Conservation (phyloP, 163 green algal genomes). For the Picocystis sp. region DNA sequence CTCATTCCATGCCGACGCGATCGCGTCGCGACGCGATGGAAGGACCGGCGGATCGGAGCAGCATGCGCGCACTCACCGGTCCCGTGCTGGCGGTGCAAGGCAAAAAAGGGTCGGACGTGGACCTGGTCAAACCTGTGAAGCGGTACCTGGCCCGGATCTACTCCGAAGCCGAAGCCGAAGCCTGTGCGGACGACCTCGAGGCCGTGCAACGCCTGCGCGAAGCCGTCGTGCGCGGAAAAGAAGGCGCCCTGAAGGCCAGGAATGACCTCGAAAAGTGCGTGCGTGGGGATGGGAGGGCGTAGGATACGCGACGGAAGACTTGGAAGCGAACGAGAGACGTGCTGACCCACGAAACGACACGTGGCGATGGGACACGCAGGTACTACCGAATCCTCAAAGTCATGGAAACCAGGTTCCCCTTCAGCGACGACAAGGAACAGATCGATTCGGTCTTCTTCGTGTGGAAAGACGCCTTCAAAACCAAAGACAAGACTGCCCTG, state of each 20-base stretch:
- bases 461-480: constrained; percentile 58
- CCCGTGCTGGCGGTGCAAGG: constrained; percentile 53
- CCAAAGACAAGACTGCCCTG: constrained; percentile 18
- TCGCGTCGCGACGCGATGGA: too few relatives aligned
- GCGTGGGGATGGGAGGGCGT: background rate
- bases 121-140: constrained; percentile 48
- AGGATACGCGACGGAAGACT: background rate
- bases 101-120: constrained; percentile 53
- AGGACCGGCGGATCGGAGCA: too few relatives aligned
- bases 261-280: constrained; percentile 46
- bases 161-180: constrained; percentile 32
- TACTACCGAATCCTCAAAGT: constrained; percentile 65
- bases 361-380: constrained; percentile 16
- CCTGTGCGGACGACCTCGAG: constrained; percentile 51
- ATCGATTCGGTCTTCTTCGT: constrained; percentile 53
- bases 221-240: constrained; percentile 25
- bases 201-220: constrained; percentile 38
- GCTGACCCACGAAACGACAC: background rate
- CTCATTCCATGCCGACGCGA: too few relatives aligned
- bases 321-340: background rate
- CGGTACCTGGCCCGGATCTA: constrained; percentile 43
- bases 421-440: constrained; percentile 49
- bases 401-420: constrained; percentile 80
- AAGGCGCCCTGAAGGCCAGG: constrained; percentile 21
- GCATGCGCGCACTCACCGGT: too few relatives aligned